These are phyloP conservation scores for Uronychia binucleata DNA, from an alignment of 73 alveolate species.

Conservation along the genomic window DNA sequence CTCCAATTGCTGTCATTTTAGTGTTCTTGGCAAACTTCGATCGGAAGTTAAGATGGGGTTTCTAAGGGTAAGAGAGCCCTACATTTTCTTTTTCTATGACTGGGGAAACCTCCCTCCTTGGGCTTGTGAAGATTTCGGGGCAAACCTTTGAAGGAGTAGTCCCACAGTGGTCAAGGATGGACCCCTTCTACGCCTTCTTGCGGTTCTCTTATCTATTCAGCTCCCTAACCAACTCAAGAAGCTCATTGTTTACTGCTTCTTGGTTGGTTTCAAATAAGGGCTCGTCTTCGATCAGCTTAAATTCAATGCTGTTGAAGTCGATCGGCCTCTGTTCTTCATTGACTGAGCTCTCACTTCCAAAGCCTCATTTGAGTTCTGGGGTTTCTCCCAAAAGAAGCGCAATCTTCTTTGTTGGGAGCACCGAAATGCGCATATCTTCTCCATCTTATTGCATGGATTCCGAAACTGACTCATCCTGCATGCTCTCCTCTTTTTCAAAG, in stretches of 20 bases:
- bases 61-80: background rate
- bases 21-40: background rate
- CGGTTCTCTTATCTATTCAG: background rate
- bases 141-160: background rate
- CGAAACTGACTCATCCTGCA: background rate
- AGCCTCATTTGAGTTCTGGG: background rate
- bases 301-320: background rate
- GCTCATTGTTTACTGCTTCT: background rate
- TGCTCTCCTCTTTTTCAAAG: background rate
- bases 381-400: background rate
- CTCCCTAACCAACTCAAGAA: background rate
- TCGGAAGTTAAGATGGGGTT: too few species aligned
- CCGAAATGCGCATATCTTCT: background rate
- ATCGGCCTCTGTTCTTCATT: background rate
- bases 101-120: background rate
- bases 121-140: background rate
- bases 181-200: background rate
- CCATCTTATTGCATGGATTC: background rate
- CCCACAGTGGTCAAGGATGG: background rate
- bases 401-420: background rate
- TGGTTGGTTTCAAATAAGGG: background rate
- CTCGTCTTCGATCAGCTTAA: background rate
- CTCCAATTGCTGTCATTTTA: slow-evolving; percentile 19
- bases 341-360: background rate
- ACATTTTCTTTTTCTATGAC: background rate